These are phyloP conservation scores for Boletus pseudo-olivaceus DNA, from an alignment of 768 basidiomycete species.

Conservation along the genomic window DNA sequence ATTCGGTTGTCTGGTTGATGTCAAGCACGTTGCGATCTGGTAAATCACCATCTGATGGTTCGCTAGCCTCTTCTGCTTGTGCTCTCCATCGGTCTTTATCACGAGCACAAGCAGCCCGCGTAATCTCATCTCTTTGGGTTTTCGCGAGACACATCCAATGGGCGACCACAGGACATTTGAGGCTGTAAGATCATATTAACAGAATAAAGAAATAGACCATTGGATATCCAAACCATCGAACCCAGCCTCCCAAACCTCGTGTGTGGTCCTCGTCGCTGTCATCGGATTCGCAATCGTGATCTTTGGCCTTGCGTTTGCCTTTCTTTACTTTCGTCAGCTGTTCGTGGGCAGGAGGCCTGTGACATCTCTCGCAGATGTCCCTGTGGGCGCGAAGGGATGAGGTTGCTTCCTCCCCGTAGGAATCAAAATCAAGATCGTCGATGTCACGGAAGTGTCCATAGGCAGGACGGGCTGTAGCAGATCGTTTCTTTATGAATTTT, in stretches of 20 bases:
- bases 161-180: conserved; percentile 71
- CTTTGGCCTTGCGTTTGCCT: conserved; percentile 38
- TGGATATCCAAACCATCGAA: conserved; percentile 63
- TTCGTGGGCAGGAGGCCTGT: conserved; percentile 53
- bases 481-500: conserved; percentile 29
- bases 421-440: conserved; percentile 38
- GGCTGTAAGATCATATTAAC: conserved; percentile 37
- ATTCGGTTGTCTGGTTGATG: conserved; percentile 66
- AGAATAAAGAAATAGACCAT: not conserved
- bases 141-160: conserved; percentile 75
- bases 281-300: conserved; percentile 41
- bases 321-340: conserved; percentile 43
- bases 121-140: conserved; percentile 68
- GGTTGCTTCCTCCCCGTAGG: conserved; percentile 53
- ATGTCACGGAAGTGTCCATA: conserved; percentile 47
- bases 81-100: conserved; percentile 43
- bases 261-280: conserved; percentile 54
- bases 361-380: conserved; percentile 69
- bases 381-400: conserved; percentile 60
- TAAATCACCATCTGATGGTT: conserved; percentile 29
- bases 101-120: conserved; percentile 56
- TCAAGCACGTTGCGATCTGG: conserved; percentile 46
- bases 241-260: conserved; percentile 69
- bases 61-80: conserved; percentile 22
- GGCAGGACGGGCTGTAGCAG: conserved; percentile 41